Percentiles rank a stretch among this genome's conserved stretches.
Evolutionary conservation across 2,329 filamentous ascomycete species (phyloP).

Genomic region (Fusarium sublunatum): DNA sequence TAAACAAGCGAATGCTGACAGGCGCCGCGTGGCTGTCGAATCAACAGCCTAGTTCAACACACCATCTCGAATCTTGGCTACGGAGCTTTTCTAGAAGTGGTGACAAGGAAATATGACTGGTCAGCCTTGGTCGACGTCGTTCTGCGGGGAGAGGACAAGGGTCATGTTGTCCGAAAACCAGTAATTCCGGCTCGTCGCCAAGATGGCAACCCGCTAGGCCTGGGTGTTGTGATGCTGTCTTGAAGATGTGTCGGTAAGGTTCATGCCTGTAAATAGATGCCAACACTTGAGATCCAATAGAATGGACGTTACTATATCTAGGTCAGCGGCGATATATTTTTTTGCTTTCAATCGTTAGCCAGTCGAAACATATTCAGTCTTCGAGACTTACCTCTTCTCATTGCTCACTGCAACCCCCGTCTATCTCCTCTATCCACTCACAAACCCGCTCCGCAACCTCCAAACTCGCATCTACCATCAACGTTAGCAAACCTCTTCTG

Average conservation of each 20-base stretch:
- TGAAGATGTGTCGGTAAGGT: no score
- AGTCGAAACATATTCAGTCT: background rate
- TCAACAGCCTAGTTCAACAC: background rate
- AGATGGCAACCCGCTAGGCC: no score
- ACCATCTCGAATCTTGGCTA: no score
- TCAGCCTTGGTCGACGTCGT: conserved; percentile 24
- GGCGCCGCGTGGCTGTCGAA: conserved; percentile 14
- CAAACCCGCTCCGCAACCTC: conserved; percentile 34
- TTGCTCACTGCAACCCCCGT: background rate
- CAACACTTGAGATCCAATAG: no score
- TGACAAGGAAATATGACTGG: conserved; percentile 5
- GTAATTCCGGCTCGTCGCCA: no score
- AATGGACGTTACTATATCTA: background rate
- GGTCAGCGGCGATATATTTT: background rate
- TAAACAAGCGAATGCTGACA: conserved; percentile 3
- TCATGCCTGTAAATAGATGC: no score
- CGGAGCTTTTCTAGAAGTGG: conserved; percentile 20
- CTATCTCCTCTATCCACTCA: conserved; percentile 32
- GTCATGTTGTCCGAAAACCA: no score
- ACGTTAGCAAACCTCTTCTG: conserved; percentile 8
- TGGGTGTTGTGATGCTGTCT: no score
- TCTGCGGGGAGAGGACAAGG: no score
- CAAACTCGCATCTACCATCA: conserved; percentile 27
- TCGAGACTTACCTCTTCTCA: background rate
- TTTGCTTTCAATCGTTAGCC: background rate